These are phyloP conservation scores for Kernera saxatilis DNA, from an alignment of 345 rosid species.

Conservation along the genomic window DNA sequence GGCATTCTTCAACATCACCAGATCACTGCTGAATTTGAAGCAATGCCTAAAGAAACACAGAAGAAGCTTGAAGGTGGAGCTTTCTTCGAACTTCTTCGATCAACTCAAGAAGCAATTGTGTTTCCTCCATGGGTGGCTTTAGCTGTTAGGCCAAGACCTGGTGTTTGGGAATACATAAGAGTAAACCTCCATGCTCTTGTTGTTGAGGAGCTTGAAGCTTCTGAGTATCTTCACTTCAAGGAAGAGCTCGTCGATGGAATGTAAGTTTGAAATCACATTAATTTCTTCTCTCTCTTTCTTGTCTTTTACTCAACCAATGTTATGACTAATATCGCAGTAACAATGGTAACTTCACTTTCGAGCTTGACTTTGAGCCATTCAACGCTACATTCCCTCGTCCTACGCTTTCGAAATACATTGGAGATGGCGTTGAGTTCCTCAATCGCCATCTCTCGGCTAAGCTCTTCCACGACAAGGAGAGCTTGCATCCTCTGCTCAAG, in stretches of 20 bases:
- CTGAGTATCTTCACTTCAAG: slow-evolving; percentile 83
- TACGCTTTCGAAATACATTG: slow-evolving; percentile 79
- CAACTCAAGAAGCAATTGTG: slow-evolving; percentile 76
- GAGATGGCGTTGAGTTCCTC: slow-evolving; percentile 90
- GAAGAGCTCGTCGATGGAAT: slow-evolving; percentile 81
- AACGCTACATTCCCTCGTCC: slow-evolving; percentile 76
- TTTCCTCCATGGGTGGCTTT: slow-evolving; percentile 75
- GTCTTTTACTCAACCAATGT: neutral
- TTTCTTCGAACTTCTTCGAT: slow-evolving; percentile 56
- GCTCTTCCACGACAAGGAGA: slow-evolving; percentile 85
- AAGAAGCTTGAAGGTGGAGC: slow-evolving; percentile 52
- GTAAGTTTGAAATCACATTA: slow-evolving; percentile 24
- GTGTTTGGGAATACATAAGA: slow-evolving; percentile 82
- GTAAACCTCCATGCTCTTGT: slow-evolving; percentile 66
- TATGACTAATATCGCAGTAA: slow-evolving; percentile 35
- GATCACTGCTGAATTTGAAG: slow-evolving; percentile 69
- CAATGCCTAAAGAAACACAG: slow-evolving; percentile 48
- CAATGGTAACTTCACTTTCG: slow-evolving; percentile 75
- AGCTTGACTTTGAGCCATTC: slow-evolving; percentile 90
- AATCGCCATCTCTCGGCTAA: slow-evolving; percentile 96
- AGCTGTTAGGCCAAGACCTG: slow-evolving; percentile 85
- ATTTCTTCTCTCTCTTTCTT: neutral
- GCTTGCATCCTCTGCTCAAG: slow-evolving; percentile 70
- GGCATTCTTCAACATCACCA: slow-evolving; percentile 76
- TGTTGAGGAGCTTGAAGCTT: slow-evolving; percentile 60